These are phyloP conservation scores for Rhodotorula taiwanensis DNA, from an alignment of 768 basidiomycete species.

Conservation along the genomic window DNA sequence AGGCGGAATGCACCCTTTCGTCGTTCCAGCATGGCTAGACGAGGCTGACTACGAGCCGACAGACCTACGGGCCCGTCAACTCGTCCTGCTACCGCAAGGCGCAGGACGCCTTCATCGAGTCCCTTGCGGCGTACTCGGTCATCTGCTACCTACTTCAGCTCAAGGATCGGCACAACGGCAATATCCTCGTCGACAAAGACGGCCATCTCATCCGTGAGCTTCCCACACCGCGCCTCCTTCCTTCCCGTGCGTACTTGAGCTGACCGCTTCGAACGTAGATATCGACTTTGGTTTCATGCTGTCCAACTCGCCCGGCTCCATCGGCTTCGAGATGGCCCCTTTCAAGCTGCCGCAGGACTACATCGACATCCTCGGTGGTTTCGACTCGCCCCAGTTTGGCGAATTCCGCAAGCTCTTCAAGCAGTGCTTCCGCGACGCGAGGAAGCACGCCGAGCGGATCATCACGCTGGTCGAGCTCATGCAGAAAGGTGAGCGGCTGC, in stretches of 20 bases:
- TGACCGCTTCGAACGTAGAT: slow-evolving; percentile 49
- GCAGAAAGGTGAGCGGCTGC: slow-evolving; percentile 70
- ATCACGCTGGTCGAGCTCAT: slow-evolving; percentile 92
- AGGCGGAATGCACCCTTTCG: slow-evolving; percentile 40
- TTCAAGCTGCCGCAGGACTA: slow-evolving; percentile 96
- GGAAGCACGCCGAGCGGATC: slow-evolving; percentile 94
- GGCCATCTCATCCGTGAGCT: slow-evolving; percentile 68
- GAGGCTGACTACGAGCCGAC: not conserved
- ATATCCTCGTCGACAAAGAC: slow-evolving; percentile 89
- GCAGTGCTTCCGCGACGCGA: slow-evolving; percentile 84
- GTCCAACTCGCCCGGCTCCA: slow-evolving; percentile 91
- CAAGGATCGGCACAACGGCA: slow-evolving; percentile 98
- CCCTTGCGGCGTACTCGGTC: slow-evolving; percentile 70
- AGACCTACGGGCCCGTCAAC: slow-evolving; percentile 85
- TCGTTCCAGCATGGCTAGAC: too few species aligned
- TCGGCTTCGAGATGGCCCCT: slow-evolving; percentile 98
- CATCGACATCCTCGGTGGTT: slow-evolving; percentile 86
- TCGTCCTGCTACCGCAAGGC: slow-evolving; percentile 82
- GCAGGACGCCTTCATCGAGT: slow-evolving; percentile 67
- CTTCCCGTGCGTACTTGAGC: too few species aligned
- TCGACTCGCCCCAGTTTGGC: slow-evolving; percentile 63
- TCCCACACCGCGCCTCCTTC: too few species aligned
- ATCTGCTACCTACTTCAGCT: slow-evolving; percentile 95
- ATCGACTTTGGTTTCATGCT: slow-evolving; percentile 99
- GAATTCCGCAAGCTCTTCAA: slow-evolving; percentile 84